Conservation (phyloP, 1,284 basidiomycete genomes). For the Pyrrhoderma lamaoense region DNA sequence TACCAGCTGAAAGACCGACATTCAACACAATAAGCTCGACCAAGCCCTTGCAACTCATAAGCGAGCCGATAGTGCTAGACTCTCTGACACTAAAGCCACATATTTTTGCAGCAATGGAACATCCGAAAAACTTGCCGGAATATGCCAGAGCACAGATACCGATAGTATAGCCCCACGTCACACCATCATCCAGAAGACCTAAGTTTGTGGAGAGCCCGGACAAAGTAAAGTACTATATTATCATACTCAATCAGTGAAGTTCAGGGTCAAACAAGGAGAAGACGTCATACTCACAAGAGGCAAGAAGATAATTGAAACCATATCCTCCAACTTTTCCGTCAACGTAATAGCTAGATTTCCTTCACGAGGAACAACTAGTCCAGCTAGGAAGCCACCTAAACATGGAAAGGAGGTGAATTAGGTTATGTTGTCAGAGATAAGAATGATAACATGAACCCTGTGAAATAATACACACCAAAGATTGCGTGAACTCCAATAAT, state of each 20-base stretch:
- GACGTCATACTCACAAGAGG: conserved; percentile 40
- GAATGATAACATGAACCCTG: not conserved
- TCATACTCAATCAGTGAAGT: conserved; percentile 4
- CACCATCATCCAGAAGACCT: conserved; percentile 50
- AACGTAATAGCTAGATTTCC: conserved; percentile 54
- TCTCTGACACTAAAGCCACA: conserved; percentile 55
- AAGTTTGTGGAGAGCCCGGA: conserved; percentile 64
- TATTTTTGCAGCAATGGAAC: conserved; percentile 43
- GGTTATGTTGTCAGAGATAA: not conserved
- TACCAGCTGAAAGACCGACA: conserved; percentile 60
- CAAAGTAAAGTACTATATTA: conserved; percentile 47
- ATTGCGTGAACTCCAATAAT: conserved; percentile 91
- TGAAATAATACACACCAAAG: conserved; percentile 45
- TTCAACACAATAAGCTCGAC: conserved; percentile 65
- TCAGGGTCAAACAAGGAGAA: not conserved
- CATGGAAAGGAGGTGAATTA: not conserved
- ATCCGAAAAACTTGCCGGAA: conserved; percentile 52
- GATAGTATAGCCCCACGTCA: conserved; percentile 59
- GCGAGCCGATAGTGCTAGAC: conserved; percentile 55
- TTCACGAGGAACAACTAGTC: conserved; percentile 58
- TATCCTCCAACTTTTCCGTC: conserved; percentile 62
- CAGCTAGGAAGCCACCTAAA: conserved; percentile 53
- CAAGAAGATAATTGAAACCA: conserved; percentile 52
- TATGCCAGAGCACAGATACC: conserved; percentile 45
- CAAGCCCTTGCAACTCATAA: conserved; percentile 70